Base-by-base conservation (phyloP, 805 yeast genomes). In the Kodamaea kaohsiungensis region DNA sequence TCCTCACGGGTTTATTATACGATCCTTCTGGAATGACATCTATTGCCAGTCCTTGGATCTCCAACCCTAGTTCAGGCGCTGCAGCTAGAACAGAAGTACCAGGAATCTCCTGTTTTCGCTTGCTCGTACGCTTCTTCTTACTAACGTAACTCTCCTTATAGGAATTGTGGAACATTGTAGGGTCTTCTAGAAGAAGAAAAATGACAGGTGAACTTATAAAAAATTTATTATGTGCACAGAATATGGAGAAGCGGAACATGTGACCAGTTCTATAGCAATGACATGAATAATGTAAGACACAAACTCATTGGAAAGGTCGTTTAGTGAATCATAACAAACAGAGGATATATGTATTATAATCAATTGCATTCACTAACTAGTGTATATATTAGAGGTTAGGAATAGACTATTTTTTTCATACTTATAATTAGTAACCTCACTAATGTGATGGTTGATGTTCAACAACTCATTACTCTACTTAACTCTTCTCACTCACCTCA, bases 1-100 rank as follows among this genome's bases (percentile, higher is more conserved):
- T 9, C 45, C 25, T 15, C 22, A 40, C 45, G n/a, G 45, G 25
- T 17, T 17, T 40, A 19, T 17, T 40, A 8, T 17, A 17, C 16
- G n/a, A 40, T 19, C n/a, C 13, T 22, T 16, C 45, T n/a, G 12
- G 25, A 17, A 19, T 19, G 45, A 8, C 45, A n/a, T 19, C 40
- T 18, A n/a, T n/a, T 4, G 16, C 18, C 22, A 3, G 25, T 8
- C 45, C 45, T 12, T 27, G 37, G 15, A 27, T 5, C 2, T 43
- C 47, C 27, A 25, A 13, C 3, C 37, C 49, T n/a, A 37, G 18
- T 35, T 50, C 53, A 5, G 53, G 30, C 6, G 38, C 33, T 27
- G 35, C 52, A 10, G 49, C 40, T 12, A 56, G 40, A 37, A 56
- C 56, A 2, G 58, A 56, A 38, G 54, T 56, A 7, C 58, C 58